Evolutionary conservation across 441 rosid species (phyloP).

Genomic region (Isatis lusitanica): DNA sequence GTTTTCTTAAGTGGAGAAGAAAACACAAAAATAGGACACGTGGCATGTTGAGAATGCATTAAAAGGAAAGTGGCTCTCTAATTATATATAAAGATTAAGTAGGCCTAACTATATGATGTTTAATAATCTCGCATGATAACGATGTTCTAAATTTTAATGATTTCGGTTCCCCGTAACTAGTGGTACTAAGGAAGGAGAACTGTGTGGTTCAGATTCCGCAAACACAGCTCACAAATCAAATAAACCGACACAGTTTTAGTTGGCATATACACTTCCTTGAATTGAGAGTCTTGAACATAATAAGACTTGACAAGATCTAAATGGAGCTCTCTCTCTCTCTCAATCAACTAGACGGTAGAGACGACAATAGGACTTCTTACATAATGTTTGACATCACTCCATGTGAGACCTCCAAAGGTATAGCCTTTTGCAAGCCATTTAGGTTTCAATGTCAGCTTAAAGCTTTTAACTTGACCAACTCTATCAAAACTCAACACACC

Average conservation of each 20-base stretch:
- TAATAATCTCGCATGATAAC: background rate
- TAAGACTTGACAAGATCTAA: background rate
- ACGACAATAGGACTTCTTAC: conserved; percentile 22
- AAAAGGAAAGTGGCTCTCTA: no score
- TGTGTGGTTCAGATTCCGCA: conserved; percentile 7
- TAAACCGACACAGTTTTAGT: background rate
- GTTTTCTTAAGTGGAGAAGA: no score
- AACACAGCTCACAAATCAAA: conserved; percentile 22
- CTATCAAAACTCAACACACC: conserved; percentile 20
- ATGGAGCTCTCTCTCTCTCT: background rate
- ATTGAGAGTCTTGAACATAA: background rate
- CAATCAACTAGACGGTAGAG: background rate
- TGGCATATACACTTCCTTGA: background rate
- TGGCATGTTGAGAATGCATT: no score
- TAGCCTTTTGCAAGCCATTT: background rate
- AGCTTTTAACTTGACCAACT: conserved; percentile 19
- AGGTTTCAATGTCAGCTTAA: conserved; percentile 18
- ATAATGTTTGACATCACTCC: conserved; percentile 16
- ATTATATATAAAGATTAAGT: no score
- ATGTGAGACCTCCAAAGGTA: conserved; percentile 13
- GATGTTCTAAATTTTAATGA: background rate
- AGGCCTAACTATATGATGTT: background rate
- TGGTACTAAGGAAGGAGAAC: background rate
- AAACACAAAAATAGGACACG: no score
- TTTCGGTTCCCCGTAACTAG: background rate